These are phyloP conservation scores for Entelexis sorbosivorans DNA, from an alignment of 1,139 yeast genomes.

Conservation along the genomic window DNA sequence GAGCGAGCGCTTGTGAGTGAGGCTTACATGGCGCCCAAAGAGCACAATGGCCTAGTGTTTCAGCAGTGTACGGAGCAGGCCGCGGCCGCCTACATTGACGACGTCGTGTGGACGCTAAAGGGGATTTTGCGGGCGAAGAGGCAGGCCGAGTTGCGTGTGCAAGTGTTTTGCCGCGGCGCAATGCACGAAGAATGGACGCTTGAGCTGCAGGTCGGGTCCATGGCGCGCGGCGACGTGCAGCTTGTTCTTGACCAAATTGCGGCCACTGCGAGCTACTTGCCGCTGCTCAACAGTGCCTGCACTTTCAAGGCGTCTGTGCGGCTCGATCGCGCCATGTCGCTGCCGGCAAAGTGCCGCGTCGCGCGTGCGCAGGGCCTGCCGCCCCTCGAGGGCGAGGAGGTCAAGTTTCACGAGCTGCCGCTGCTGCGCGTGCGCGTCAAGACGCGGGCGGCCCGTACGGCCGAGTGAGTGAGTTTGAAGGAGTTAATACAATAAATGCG, in stretches of 20 bases:
- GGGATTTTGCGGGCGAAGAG: not conserved
- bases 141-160: not conserved
- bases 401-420: not conserved
- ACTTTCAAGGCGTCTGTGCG: not conserved
- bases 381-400: too few species aligned
- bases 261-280: not conserved
- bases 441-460: not conserved
- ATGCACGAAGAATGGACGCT: not conserved
- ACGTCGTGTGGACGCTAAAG: constrained; percentile 5
- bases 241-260: constrained; percentile 7
- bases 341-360: not conserved
- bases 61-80: not conserved
- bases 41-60: not conserved
- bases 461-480: not conserved
- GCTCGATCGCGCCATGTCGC: not conserved
- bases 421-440: not conserved
- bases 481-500: not conserved
- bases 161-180: not conserved
- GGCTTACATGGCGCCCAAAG: not conserved
- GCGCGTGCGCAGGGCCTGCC: not conserved
- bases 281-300: not conserved
- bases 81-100: not conserved
- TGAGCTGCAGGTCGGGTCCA: not conserved
- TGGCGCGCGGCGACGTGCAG: constrained; percentile 1
- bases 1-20: not conserved